Conservation (phyloP, 2,329 filamentous ascomycete genomes). For the Aphanocladium album region DNA sequence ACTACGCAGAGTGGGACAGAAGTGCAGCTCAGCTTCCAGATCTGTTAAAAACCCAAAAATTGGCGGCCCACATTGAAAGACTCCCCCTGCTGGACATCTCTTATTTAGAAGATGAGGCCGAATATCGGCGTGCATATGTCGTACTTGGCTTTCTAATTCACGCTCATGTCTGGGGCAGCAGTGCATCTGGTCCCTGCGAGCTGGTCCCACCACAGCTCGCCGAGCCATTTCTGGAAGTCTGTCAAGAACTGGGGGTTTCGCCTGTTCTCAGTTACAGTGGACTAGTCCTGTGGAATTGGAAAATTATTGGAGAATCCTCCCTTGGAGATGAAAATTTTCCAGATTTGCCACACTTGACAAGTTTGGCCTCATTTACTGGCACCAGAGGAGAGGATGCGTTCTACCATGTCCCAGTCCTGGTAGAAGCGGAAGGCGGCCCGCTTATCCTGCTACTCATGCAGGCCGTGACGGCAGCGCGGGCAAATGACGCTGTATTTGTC, state of each 20-base stretch:
- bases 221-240: conserved; percentile 18
- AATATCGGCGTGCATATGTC: conserved; percentile 17
- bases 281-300: conserved; percentile 19
- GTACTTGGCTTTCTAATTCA: conserved; percentile 18
- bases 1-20: background rate
- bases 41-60: background rate
- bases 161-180: conserved; percentile 16
- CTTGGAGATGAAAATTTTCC: background rate
- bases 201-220: conserved; percentile 17
- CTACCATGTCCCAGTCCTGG: conserved; percentile 17
- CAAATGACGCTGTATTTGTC: conserved; percentile 2
- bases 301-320: background rate
- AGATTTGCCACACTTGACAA: conserved; percentile 12
- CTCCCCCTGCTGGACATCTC: conserved; percentile 12
- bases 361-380: conserved; percentile 15
- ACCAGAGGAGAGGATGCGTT: conserved; percentile 17
- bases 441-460: conserved; percentile 13
- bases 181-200: background rate
- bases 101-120: conserved; percentile 10
- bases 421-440: conserved; percentile 17
- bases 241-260: conserved; percentile 15
- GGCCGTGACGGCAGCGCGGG: conserved; percentile 7
- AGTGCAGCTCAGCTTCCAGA: background rate
- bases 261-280: conserved; percentile 18
- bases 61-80: background rate